Conservation (phyloP, 2,329 filamentous ascomycete genomes). For the Aspergillus clavatus region DNA sequence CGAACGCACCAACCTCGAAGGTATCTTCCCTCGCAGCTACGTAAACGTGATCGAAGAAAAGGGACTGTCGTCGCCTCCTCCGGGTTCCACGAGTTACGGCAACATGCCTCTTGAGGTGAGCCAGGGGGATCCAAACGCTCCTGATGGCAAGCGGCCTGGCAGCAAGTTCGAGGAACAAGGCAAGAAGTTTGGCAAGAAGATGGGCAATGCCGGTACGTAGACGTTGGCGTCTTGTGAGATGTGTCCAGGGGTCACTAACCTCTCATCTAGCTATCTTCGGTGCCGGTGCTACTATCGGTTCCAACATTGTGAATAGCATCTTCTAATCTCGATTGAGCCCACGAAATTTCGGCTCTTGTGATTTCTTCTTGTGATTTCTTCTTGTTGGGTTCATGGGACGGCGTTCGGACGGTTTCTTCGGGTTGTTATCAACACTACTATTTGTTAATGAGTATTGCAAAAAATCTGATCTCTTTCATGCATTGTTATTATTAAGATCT, state of each 20-base stretch:
- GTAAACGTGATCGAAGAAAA: slow-evolving; percentile 68
- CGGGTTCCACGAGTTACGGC: slow-evolving; percentile 40
- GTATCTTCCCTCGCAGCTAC: slow-evolving; percentile 93
- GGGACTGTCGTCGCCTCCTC: slow-evolving; percentile 35
- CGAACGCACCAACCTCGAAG: slow-evolving; percentile 73
- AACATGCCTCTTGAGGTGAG: slow-evolving; percentile 73
- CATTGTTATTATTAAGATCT: no score
- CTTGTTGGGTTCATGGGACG: not conserved
- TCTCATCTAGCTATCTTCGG: slow-evolving; percentile 70
- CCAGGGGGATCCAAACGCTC: slow-evolving; percentile 46
- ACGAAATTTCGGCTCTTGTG: not conserved
- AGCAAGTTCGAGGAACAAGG: slow-evolving; percentile 69
- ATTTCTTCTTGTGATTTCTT: not conserved
- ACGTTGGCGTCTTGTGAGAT: not conserved
- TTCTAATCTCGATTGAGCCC: slow-evolving; percentile 52
- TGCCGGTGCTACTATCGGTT: slow-evolving; percentile 84
- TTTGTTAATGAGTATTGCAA: not conserved
- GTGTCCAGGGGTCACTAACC: slow-evolving; percentile 17
- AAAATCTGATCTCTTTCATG: not conserved
- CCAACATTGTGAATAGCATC: slow-evolving; percentile 85
- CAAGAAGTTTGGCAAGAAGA: slow-evolving; percentile 96
- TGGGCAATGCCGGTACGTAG: slow-evolving; percentile 61
- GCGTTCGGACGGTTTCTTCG: not conserved
- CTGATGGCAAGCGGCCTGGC: slow-evolving; percentile 39
- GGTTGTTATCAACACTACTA: not conserved